Evolutionary conservation across 805 yeast species (phyloP).

Genomic region (Myxozyma neglecta): DNA sequence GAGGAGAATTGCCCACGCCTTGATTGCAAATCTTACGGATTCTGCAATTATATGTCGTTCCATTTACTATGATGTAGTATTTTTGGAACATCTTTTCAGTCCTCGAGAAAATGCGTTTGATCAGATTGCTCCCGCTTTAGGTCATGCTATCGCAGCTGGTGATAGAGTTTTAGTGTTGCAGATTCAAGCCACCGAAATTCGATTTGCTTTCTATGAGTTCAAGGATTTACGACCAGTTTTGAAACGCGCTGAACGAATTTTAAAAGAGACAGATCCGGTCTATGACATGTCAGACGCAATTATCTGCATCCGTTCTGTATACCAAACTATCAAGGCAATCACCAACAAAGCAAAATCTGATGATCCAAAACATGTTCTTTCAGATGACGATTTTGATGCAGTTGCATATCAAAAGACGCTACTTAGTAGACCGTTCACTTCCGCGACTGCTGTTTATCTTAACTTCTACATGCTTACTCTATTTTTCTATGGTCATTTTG

Average conservation of each 20-base stretch:
- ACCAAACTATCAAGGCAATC: constrained; percentile 15
- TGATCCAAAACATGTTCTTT: constrained; percentile 6
- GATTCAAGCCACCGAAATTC: constrained; percentile 14
- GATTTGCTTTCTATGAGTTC: constrained; percentile 5
- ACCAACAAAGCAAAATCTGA: background rate
- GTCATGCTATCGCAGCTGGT: constrained; percentile 23
- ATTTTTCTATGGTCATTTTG: constrained; percentile 19
- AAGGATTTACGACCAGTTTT: constrained; percentile 5
- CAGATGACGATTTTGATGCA: constrained; percentile 28
- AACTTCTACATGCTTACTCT: constrained; percentile 16
- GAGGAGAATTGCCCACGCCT: background rate
- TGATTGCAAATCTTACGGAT: constrained; percentile 1
- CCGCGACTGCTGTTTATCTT: constrained; percentile 12
- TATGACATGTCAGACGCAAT: constrained; percentile 15
- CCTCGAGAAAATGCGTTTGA: background rate
- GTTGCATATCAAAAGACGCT: constrained; percentile 7
- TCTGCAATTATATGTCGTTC: constrained; percentile 17
- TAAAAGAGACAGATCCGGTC: background rate
- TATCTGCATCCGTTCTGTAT: constrained; percentile 7
- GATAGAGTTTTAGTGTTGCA: constrained; percentile 23
- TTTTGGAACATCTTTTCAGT: constrained; percentile 13
- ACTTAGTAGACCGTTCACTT: background rate
- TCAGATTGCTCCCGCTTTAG: background rate
- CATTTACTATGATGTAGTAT: constrained; percentile 1
- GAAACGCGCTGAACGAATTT: background rate